Conservation (phyloP, 441 rosid genomes). For the Euphorbia celastroides region DNA sequence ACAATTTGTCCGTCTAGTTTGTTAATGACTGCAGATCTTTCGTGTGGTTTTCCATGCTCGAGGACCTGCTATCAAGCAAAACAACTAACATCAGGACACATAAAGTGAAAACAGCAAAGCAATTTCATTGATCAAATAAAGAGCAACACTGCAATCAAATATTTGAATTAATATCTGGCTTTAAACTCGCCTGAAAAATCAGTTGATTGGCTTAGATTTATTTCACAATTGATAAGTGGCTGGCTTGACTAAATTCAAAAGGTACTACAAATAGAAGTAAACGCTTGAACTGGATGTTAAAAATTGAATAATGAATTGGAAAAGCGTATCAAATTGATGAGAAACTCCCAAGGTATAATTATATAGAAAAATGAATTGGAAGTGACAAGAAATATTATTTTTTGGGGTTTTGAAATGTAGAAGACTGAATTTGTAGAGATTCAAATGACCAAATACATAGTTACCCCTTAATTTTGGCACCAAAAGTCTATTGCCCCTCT, state of each 20-base stretch:
- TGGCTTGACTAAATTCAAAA: no score
- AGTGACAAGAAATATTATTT: not conserved
- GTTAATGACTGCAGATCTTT: slow-evolving; percentile 61
- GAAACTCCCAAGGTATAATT: not conserved
- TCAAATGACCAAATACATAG: no score
- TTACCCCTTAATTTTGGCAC: no score
- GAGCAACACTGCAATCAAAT: no score
- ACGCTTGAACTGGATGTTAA: not conserved
- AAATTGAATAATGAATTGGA: not conserved
- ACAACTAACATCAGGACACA: slow-evolving; percentile 3
- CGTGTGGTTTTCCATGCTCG: slow-evolving; percentile 77
- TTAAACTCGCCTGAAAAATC: no score
- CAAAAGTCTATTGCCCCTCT: no score
- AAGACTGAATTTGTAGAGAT: no score
- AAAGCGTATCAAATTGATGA: not conserved
- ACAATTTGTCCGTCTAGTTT: slow-evolving; percentile 90
- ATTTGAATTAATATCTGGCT: no score
- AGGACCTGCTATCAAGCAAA: slow-evolving; percentile 66
- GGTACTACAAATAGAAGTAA: not conserved
- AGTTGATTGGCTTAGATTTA: no score
- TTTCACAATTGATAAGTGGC: no score
- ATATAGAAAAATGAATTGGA: not conserved
- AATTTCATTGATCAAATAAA: no score
- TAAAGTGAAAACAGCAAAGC: not conserved
- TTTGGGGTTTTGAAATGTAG: not conserved